These are phyloP conservation scores for Pseudogymnoascus sp. DNA, from an alignment of 2,329 filamentous ascomycete species.

Conservation along the genomic window DNA sequence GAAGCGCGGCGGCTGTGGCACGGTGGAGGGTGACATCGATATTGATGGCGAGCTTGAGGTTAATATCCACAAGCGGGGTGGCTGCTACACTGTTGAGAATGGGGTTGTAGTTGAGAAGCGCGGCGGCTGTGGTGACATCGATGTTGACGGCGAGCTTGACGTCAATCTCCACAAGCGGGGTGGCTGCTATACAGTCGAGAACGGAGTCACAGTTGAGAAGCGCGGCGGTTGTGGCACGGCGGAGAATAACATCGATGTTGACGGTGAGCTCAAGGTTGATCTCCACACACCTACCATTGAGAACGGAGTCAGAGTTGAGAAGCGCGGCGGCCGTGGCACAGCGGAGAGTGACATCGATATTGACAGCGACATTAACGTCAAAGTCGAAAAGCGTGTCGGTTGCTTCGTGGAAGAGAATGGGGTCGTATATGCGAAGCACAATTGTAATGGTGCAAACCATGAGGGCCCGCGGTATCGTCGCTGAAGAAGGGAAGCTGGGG, in stretches of 20 bases:
- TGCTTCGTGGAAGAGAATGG: background rate
- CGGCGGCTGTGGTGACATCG: too few relatives aligned
- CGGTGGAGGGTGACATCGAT: too few relatives aligned
- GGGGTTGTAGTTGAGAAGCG: background rate
- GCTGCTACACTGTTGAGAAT: too few relatives aligned
- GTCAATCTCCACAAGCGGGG: too few relatives aligned
- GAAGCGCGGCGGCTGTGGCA: too few relatives aligned
- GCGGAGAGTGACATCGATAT: background rate
- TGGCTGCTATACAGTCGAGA: too few relatives aligned
- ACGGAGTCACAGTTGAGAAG: background rate
- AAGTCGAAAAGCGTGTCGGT: background rate
- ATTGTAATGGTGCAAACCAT: background rate
- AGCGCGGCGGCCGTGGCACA: background rate
- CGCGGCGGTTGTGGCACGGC: too few relatives aligned
- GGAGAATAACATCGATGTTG: background rate
- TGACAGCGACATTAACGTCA: background rate
- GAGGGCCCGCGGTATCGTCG: background rate
- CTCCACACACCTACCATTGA: background rate
- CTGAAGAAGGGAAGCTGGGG: slow-evolving; percentile 35
- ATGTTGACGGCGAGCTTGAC: too few relatives aligned
- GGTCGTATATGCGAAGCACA: background rate
- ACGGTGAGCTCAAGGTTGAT: background rate
- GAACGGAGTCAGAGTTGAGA: background rate
- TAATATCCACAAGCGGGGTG: too few relatives aligned
- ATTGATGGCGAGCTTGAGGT: too few relatives aligned